Evolutionary conservation across 2,329 filamentous ascomycete genomes (phyloP).

Genomic region (Aspergillus novoparasiticus): DNA sequence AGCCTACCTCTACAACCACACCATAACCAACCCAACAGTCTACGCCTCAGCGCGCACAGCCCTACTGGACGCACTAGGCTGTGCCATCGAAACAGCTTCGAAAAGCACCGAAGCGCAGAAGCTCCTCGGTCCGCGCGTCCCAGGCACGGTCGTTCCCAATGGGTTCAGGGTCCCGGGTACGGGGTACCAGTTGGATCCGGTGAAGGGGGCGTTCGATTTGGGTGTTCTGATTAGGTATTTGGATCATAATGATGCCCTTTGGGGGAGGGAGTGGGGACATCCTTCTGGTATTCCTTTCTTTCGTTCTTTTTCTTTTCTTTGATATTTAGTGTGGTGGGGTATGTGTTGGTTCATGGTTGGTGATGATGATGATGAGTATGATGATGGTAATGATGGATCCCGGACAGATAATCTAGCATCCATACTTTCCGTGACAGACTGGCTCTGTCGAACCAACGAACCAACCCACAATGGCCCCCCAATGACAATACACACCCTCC

Average conservation of each 20-base stretch:
- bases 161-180: slow-evolving; percentile 46
- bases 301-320: background rate
- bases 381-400: background rate
- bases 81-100: slow-evolving; percentile 27
- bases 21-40: slow-evolving; percentile 21
- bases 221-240: slow-evolving; percentile 44
- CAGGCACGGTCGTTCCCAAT: slow-evolving; percentile 24
- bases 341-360: no score
- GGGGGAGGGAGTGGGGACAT: slow-evolving; percentile 48
- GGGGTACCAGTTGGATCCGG: slow-evolving; percentile 35
- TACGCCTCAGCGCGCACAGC: slow-evolving; percentile 22
- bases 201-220: slow-evolving; percentile 45
- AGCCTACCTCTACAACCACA: slow-evolving; percentile 25
- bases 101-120: slow-evolving; percentile 22
- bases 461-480: slow-evolving; percentile 18
- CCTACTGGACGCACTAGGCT: slow-evolving; percentile 30
- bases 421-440: slow-evolving; percentile 40
- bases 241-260: slow-evolving; percentile 47
- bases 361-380: background rate
- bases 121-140: slow-evolving; percentile 20
- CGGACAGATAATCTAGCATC: slow-evolving; percentile 43
- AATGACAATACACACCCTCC: slow-evolving; percentile 36
- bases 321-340: no score
- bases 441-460: slow-evolving; percentile 25
- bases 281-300: slow-evolving; percentile 35